Percentiles rank a stretch among this genome's conserved stretches.
These are phyloP conservation scores for Ammopiptanthus mongolicus DNA, from an alignment of 306 rosid genomes.

Conservation along the genomic window DNA sequence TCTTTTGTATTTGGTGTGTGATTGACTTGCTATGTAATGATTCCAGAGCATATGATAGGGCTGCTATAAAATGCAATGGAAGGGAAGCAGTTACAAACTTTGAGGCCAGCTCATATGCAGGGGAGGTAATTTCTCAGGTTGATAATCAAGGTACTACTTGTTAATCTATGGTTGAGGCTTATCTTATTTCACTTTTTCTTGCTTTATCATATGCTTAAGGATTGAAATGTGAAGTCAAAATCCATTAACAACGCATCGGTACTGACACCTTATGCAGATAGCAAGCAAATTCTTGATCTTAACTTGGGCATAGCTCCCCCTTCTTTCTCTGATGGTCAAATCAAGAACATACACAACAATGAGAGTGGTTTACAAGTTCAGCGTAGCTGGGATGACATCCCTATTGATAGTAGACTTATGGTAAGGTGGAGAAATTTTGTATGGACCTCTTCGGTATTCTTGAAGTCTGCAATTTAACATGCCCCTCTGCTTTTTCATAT, in stretches of 20 bases:
- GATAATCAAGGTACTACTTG: conserved; percentile 43
- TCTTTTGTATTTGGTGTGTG: neutral
- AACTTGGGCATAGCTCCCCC: conserved; percentile 80
- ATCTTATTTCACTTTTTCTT: neutral
- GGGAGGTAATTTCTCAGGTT: conserved; percentile 47
- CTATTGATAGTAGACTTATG: conserved; percentile 40
- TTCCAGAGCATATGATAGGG: conserved; percentile 88
- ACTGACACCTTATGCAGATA: conserved; percentile 31
- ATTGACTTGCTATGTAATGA: conserved; percentile 18
- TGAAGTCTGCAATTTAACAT: neutral
- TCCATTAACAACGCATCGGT: neutral
- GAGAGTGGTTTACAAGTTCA: conserved; percentile 36
- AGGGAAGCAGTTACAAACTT: conserved; percentile 89
- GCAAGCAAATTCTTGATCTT: conserved; percentile 64
- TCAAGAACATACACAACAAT: conserved; percentile 24
- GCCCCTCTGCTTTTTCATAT: neutral
- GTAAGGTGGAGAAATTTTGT: conserved; percentile 36
- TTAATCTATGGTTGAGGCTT: neutral
- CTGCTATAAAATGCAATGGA: conserved; percentile 84
- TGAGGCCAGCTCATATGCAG: conserved; percentile 59
- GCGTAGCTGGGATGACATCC: conserved; percentile 36
- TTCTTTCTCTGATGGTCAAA: conserved; percentile 35
- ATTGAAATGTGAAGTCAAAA: neutral
- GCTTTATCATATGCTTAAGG: neutral
- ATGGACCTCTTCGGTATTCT: neutral